Percentiles rank a stretch among this genome's conserved stretches.
Evolutionary conservation across 345 rosid species (phyloP).

Genomic region (Carallia pectinifolia): DNA sequence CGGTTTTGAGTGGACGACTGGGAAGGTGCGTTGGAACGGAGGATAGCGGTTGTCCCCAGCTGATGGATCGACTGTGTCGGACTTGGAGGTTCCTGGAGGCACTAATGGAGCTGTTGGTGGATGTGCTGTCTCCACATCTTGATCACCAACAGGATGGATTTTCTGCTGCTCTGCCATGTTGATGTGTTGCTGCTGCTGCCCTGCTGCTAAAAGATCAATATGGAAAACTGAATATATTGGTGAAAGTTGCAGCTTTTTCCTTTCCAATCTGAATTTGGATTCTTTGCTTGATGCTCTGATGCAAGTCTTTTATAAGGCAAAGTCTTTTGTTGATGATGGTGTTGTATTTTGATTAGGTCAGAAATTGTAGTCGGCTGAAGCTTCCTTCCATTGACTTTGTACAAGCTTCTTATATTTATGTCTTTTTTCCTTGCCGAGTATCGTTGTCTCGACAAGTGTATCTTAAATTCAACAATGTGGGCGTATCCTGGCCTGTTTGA

Average conservation of each 20-base stretch:
- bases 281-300: background rate
- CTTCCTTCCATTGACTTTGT: conserved; percentile 14
- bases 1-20: conserved; percentile 36
- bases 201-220: background rate
- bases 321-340: background rate
- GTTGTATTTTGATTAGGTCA: background rate
- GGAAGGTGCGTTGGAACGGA: conserved; percentile 34
- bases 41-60: conserved; percentile 20
- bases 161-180: conserved; percentile 50
- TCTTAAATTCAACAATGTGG: too few relatives aligned
- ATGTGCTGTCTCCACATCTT: conserved; percentile 50
- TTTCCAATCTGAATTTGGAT: background rate
- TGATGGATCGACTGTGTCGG: conserved; percentile 42
- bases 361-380: background rate
- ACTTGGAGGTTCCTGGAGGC: conserved; percentile 42
- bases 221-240: background rate
- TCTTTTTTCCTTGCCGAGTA: background rate
- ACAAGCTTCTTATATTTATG: background rate
- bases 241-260: background rate
- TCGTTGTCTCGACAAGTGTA: too few relatives aligned
- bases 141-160: conserved; percentile 51
- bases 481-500: too few relatives aligned
- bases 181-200: background rate
- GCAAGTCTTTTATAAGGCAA: conserved; percentile 2
- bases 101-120: conserved; percentile 54